phyloP scores from a whole-genome alignment of 208 protist genomes.

The Trypanosoma platydactyli region DNA sequence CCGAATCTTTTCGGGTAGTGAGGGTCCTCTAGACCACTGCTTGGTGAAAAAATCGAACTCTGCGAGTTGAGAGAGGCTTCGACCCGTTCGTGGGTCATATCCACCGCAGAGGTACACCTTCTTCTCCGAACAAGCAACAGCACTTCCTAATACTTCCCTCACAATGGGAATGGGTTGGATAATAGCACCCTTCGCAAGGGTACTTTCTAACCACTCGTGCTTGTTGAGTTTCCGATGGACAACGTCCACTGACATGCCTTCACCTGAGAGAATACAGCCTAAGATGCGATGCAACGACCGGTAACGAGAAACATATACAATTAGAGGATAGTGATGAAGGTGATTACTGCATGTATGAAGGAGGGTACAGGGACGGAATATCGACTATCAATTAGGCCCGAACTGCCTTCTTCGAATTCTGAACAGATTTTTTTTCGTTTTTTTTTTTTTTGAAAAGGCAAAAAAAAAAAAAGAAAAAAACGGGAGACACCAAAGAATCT shows the following conservation, averaged over 20 bases:
- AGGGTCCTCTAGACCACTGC: conserved; percentile 28
- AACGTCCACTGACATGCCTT: conserved; percentile 14
- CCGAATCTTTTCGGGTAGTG: conserved; percentile 33
- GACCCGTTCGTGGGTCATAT: conserved; percentile 32
- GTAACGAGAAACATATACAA: conserved; percentile 19
- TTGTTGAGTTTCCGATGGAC: conserved; percentile 34
- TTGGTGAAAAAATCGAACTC: conserved; percentile 39
- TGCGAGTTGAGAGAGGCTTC: conserved; percentile 29
- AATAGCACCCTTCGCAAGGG: conserved; percentile 13
- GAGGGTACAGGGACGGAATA: no score
- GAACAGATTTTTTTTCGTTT: no score
- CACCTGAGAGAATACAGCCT: not conserved
- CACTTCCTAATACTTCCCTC: conserved; percentile 26
- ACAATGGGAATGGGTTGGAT: conserved; percentile 3
- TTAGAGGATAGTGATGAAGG: conserved; percentile 9
- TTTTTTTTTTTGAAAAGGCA: no score
- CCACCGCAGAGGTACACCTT: conserved; percentile 37
- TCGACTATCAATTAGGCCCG: no score
- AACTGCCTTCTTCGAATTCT: no score
- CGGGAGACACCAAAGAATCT: no score
- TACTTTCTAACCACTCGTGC: conserved; percentile 33
- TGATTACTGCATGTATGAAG: no score
- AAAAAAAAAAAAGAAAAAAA: no score
- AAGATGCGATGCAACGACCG: no score
- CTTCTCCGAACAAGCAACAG: conserved; percentile 29